Base-by-base conservation (phyloP, 495 filamentous ascomycete species). In the Neurospora terricola region DNA sequence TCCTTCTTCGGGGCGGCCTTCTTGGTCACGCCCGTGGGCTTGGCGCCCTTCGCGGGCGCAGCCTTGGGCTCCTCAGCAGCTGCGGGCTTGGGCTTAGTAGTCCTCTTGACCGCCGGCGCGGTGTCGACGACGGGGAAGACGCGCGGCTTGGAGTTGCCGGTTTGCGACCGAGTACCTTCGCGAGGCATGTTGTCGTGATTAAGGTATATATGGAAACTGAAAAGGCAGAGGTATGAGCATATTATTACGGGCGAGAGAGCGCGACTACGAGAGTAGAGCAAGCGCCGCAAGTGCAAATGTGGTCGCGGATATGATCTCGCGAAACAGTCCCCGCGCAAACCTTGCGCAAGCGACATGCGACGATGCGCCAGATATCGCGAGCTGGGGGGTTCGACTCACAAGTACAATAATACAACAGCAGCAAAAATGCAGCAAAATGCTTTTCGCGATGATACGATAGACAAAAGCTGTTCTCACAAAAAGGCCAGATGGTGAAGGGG, bases 131-230 rank as follows among this genome's bases (percentile, higher is more conserved):
- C 82, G 66, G 82, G 81, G 78, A 87, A 85, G 76, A 87, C 82
- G 76, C 86, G 84, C 73, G 86, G 86, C 75, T 82, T 82, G 68
- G 86, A 84, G 78, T 88, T 86, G 80, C 86, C 86, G 48, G 86
- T 88, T 72, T 79, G 76, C 68, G 86, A 87, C 73, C 86, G 85
- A 70, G 86, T 88, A 77, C 86, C 86, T 83, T 88, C 86, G 76
- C 85, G 85, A 78, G 85, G 78, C 86, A 88, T 88, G 76, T 77
- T 79, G 73, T 66, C 54, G 54, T 34, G 27, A 66, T 66, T 66
- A 62, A 16, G 5, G 11, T 62, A 66, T 66, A 66, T 66, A 8
- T 66, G 54, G 12, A 66, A 66, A 66, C 23, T 27, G 12, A 66
- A 66, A 34, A 36, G 2, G 48, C 48, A 27, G 21, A 34, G 14